Evolutionary conservation across 2,329 filamentous ascomycete species (phyloP), one percentile per base, ranked within the genome.

Genomic region (Colletotrichum simmondsii): DNA sequence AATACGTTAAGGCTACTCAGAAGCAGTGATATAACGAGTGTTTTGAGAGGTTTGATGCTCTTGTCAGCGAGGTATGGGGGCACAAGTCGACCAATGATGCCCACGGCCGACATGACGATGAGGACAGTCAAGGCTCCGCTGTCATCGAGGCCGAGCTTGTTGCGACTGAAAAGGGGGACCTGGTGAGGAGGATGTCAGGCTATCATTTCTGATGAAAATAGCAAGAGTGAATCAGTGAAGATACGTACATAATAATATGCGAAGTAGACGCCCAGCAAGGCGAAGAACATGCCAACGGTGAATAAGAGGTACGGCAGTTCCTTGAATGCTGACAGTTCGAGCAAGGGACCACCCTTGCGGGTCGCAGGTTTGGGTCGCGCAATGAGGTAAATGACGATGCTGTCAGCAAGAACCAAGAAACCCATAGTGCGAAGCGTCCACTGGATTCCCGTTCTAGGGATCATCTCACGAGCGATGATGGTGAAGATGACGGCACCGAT

Each of bases 371-470:
- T 72, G 14, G 72, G 69, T 11, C 64, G 22, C 5, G 72, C 65
- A 6, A 73, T 42, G 22, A 73, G 32, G 12, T 65, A 65, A 7
- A 69, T 32, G 14, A 74, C 30, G 69, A 72, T 37, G 16, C 63
- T 90, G 24, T 91, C 91, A 0, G 89, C 91, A 2, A 91, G 86
- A 79, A 97, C 97, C 35, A 94, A 85, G 76, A 94, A 92, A 0
- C 88, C 92, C 1, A 93, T 81, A 0, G 89, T 84, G 2, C 92
- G 83, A 0, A 89, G 88, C 0, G 90, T 86, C 89, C 90, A 92
- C 0, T 82, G 80, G 73, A 92, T 91, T 0, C 90, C 90, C 3
- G 91, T 81, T 0, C 78, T 74, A 0, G 87, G 86, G 2, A 90
- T 81, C 2, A 92, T 79, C 2, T 85, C 81, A 49, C 88, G 83